These are phyloP conservation scores for Solanum hybrid DNA, from an alignment of 305 asterid genomes.

Conservation along the genomic window DNA sequence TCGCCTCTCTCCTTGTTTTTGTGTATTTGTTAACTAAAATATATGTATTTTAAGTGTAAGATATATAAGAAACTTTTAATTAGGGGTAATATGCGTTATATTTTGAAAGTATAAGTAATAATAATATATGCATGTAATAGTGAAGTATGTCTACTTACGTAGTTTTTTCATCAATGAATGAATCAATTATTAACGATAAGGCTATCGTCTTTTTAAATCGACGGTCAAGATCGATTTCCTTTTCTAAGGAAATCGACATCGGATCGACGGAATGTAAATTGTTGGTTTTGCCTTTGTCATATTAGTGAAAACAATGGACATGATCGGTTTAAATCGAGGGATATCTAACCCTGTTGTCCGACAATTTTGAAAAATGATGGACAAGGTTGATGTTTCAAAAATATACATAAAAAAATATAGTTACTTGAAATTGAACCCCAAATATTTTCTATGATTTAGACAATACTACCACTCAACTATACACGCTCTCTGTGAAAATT, in stretches of 20 bases:
- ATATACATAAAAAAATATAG: not conserved
- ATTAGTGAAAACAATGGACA: not conserved
- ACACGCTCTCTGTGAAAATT: not conserved
- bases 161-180: too few relatives aligned
- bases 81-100: too few relatives aligned
- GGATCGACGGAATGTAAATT: not conserved
- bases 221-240: too few relatives aligned
- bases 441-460: not conserved
- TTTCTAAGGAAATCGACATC: too few relatives aligned
- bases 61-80: too few relatives aligned
- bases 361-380: too few relatives aligned
- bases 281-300: not conserved
- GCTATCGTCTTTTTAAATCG: not conserved
- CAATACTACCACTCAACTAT: not conserved
- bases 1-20: not conserved
- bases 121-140: too few relatives aligned
- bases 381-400: not conserved
- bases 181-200: not conserved
- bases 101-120: too few relatives aligned
- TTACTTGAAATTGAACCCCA: not conserved
- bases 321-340: not conserved
- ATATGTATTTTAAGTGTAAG: not conserved
- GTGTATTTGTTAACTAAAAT: not conserved
- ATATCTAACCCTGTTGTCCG: not conserved
- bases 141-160: not conserved